Base-by-base conservation (phyloP, 2,329 filamentous ascomycete genomes). In the Fusarium compactum region DNA sequence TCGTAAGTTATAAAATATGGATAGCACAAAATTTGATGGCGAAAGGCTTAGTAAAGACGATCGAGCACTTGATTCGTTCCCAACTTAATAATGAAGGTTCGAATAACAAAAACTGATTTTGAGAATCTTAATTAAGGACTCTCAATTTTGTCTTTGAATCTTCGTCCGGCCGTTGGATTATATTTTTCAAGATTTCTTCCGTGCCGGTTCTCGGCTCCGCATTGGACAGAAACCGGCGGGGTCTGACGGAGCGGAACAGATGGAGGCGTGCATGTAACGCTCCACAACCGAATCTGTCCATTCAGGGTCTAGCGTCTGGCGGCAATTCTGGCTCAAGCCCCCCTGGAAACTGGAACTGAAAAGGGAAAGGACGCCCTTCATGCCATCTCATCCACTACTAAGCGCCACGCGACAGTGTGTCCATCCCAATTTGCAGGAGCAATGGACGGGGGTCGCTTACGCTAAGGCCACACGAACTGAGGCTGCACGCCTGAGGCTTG, bases 381-480 rank as follows among this genome's bases (percentile, higher is more conserved):
- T 53, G 46, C 34, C 32, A 56, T 50, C 44, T 52, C 16, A 22
- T 65, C 60, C 32, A 58, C 48, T 40, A 59, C 64, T 71, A 71
- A 71, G 65, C 69, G 57, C 69, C 54, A 66, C 61, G 53, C 64
- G 61, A 69, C 60, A 63, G 65, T 71, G 59, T 69, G 59, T 62
- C 62, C 70, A 74, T 70, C 65, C 32, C 32, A 65, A 65, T 65
- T 72, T 72, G 67, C 58, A 71, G 63, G 40, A 56, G 46, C 58
- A 48, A 62, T 40, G 47, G 50, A 38, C 34, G 32, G 48, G 32
- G 44, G 54, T 63, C 63, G 62, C 58, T 63, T 58, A 51, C 51
- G 62, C 56, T 55, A 45, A 58, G 62, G 67, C 62, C 40, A 41
- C 40, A 40, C 38, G 20, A 44, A 30, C 41, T 51, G 60, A 56